These are phyloP conservation scores for Panaeolus cyanescens DNA, from an alignment of 768 basidiomycete genomes.

Conservation along the genomic window DNA sequence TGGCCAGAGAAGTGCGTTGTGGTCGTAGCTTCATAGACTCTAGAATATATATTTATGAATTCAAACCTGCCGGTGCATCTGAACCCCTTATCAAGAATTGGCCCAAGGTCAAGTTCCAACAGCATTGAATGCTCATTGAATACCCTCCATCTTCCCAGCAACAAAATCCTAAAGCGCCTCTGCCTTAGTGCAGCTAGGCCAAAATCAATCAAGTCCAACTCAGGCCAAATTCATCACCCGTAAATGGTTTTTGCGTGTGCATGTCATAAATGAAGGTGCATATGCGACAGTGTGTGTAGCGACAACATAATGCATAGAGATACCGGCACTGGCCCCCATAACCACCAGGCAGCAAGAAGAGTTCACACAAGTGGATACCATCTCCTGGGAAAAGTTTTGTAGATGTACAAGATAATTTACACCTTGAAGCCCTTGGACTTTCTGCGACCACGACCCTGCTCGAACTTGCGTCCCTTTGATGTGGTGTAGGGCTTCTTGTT, in stretches of 20 bases:
- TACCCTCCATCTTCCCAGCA: too few relatives aligned
- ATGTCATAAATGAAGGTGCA: constrained; percentile 27
- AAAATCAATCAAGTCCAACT: too few relatives aligned
- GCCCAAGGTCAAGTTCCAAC: too few relatives aligned
- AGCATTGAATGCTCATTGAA: too few relatives aligned
- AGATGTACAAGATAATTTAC: constrained; percentile 39
- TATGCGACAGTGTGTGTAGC: constrained; percentile 25
- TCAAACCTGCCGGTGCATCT: too few relatives aligned
- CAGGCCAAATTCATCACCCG: neutral
- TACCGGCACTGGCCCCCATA: constrained; percentile 23
- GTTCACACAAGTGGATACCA: constrained; percentile 12
- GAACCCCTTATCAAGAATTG: too few relatives aligned
- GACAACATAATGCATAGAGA: constrained; percentile 38
- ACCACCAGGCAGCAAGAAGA: constrained; percentile 20
- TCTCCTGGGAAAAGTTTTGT: constrained; percentile 26
- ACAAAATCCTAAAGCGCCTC: too few relatives aligned
- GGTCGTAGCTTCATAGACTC: neutral
- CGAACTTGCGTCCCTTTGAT: constrained; percentile 99
- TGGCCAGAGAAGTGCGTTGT: neutral
- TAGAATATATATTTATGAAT: neutral
- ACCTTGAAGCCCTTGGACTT: constrained; percentile 98
- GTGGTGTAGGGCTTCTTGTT: constrained; percentile 97
- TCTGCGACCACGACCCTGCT: constrained; percentile 98
- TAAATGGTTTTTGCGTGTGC: constrained; percentile 4
- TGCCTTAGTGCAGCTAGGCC: too few relatives aligned